phyloP scores from a whole-genome alignment of 345 rosid species.

The Microcos paniculata region DNA sequence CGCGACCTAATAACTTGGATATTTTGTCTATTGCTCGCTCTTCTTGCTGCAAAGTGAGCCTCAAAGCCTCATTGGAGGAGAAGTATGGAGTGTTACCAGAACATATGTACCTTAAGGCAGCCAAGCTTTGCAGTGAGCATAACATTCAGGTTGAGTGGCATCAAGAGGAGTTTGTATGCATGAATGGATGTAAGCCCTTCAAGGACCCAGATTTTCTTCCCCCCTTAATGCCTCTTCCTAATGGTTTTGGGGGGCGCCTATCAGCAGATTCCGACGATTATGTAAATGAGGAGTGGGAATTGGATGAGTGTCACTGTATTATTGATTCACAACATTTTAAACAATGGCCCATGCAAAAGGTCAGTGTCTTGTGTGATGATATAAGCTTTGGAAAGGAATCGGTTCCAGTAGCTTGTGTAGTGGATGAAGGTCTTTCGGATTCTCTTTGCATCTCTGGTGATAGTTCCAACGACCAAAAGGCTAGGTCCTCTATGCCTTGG shows the following conservation, averaged over 20 bases:
- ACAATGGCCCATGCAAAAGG: slow-evolving; percentile 42
- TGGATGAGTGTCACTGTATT: slow-evolving; percentile 85
- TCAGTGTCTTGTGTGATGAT: slow-evolving; percentile 62
- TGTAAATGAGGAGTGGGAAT: slow-evolving; percentile 48
- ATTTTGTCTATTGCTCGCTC: slow-evolving; percentile 75
- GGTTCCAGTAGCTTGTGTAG: slow-evolving; percentile 67
- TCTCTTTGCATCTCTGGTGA: slow-evolving; percentile 27
- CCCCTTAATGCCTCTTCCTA: slow-evolving; percentile 44
- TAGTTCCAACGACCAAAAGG: slow-evolving; percentile 29
- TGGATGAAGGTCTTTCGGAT: slow-evolving; percentile 58
- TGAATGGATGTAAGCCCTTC: slow-evolving; percentile 71
- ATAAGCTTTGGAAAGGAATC: slow-evolving; percentile 86
- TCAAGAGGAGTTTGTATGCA: slow-evolving; percentile 65
- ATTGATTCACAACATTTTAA: slow-evolving; percentile 60
- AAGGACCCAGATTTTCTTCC: slow-evolving; percentile 37
- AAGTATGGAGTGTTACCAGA: slow-evolving; percentile 77
- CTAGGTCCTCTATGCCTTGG: slow-evolving; percentile 61
- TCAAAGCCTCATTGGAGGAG: slow-evolving; percentile 71
- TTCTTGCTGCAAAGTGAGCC: slow-evolving; percentile 86
- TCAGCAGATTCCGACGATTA: slow-evolving; percentile 27
- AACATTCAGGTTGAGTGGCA: slow-evolving; percentile 90
- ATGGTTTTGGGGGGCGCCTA: slow-evolving; percentile 26
- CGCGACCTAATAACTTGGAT: slow-evolving; percentile 82
- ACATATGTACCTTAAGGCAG: slow-evolving; percentile 78
- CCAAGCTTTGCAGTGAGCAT: slow-evolving; percentile 90